These are phyloP conservation scores for Suillus fuscotomentosus DNA, from an alignment of 768 basidiomycete species.

Conservation along the genomic window DNA sequence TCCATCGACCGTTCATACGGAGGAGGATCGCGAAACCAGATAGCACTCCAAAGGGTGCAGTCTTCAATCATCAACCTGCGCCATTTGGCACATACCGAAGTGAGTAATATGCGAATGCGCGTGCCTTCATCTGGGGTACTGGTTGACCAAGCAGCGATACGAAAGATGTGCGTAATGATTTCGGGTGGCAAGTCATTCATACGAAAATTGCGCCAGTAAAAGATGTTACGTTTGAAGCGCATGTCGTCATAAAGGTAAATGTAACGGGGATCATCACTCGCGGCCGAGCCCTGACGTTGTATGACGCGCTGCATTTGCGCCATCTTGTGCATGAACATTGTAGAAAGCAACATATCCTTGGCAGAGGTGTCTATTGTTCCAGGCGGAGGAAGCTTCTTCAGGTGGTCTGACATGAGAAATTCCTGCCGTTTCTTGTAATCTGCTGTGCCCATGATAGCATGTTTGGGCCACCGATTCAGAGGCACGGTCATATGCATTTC, in stretches of 20 bases:
- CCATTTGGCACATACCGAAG: conserved; percentile 61
- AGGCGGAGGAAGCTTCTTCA: neutral
- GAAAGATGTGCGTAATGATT: conserved; percentile 65
- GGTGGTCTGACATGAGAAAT: neutral
- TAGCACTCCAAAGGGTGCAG: conserved; percentile 58
- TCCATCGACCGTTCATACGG: conserved; percentile 50
- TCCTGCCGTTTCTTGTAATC: conserved; percentile 3
- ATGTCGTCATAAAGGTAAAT: conserved; percentile 1
- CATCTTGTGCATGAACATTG: conserved; percentile 1
- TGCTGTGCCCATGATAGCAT: neutral
- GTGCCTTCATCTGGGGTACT: conserved; percentile 34
- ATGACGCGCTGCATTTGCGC: neutral
- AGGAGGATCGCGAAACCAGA: conserved; percentile 58
- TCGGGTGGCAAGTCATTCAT: conserved; percentile 65
- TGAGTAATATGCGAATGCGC: conserved; percentile 44
- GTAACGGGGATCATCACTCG: neutral
- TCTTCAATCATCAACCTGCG: conserved; percentile 47
- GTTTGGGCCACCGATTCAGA: neutral
- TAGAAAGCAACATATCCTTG: neutral
- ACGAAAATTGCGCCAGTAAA: conserved; percentile 47
- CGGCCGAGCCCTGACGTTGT: neutral
- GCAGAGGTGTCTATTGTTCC: conserved; percentile 2
- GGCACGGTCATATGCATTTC: neutral
- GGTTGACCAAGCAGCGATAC: conserved; percentile 55
- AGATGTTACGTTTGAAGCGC: conserved; percentile 20